phyloP scores from a whole-genome alignment of 345 rosid species.

The Ailanthus altissimus region DNA sequence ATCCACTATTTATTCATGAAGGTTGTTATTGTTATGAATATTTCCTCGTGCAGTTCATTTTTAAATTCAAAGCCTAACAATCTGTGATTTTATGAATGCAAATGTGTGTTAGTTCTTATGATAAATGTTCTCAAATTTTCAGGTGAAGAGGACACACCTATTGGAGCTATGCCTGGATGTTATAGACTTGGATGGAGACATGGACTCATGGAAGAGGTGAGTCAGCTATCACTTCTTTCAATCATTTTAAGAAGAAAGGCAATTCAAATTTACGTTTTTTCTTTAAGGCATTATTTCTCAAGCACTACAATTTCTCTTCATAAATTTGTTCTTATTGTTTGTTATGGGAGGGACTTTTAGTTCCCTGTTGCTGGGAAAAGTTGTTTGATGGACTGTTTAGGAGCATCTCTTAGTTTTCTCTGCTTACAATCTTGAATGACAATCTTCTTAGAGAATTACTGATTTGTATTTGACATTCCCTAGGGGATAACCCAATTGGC shows the following conservation, averaged over 20 bases:
- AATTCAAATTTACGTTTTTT: not conserved
- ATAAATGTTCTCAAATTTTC: slow-evolving; percentile 23
- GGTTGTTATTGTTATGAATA: slow-evolving; percentile 41
- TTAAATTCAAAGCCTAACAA: not conserved
- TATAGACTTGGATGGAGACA: slow-evolving; percentile 97
- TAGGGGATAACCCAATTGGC: no score
- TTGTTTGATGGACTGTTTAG: not conserved
- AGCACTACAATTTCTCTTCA: not conserved
- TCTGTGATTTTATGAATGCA: not conserved
- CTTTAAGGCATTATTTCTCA: not conserved
- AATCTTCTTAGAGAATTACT: not conserved
- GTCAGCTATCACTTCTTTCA: slow-evolving; percentile 1
- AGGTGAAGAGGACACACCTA: slow-evolving; percentile 96
- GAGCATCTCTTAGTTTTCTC: not conserved
- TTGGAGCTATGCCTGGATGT: slow-evolving; percentile 99
- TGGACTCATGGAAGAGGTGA: slow-evolving; percentile 87
- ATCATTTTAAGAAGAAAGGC: not conserved
- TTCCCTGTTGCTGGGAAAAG: not conserved
- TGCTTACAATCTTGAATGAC: not conserved
- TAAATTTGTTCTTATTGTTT: not conserved
- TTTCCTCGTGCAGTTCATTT: not conserved
- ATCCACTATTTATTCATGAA: slow-evolving; percentile 95
- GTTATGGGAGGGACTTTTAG: not conserved
- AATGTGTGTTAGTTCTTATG: not conserved
- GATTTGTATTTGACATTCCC: not conserved